Conservation (phyloP, 2,329 filamentous ascomycete genomes). For the Akanthomyces dipterigenus region DNA sequence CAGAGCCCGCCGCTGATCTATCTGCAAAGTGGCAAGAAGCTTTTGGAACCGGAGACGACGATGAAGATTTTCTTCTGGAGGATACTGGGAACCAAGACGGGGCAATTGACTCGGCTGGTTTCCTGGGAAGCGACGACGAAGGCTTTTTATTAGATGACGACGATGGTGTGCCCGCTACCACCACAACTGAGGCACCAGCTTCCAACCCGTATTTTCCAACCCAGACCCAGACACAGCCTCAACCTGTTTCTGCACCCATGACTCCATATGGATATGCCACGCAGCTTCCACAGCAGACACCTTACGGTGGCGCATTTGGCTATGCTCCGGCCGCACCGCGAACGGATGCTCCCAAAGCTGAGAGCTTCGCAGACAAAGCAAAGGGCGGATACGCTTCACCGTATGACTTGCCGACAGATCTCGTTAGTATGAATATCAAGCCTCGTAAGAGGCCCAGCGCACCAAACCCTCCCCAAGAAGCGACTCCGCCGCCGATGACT, state of each 20-base stretch:
- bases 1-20: constrained; percentile 52
- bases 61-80: constrained; percentile 56
- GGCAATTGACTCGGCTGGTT: constrained; percentile 54
- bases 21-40: constrained; percentile 80
- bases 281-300: constrained; percentile 16
- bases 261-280: constrained; percentile 7
- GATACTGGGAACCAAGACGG: constrained; percentile 39
- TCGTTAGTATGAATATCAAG: constrained; percentile 49
- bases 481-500: constrained; percentile 33
- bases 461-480: constrained; percentile 43
- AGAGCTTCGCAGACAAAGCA: constrained; percentile 85
- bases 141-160: constrained; percentile 72
- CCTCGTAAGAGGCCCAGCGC: constrained; percentile 59
- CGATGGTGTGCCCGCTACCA: constrained; percentile 26
- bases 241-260: constrained; percentile 10
- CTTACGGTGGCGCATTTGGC: constrained; percentile 25
- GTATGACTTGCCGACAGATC: constrained; percentile 89
- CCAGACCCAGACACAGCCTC: neutral
- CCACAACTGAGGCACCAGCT: neutral
- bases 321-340: constrained; percentile 19
- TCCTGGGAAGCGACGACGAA: constrained; percentile 78
- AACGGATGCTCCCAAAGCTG: constrained; percentile 50
- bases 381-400: constrained; percentile 92
- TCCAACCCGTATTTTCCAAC: constrained; percentile 14
- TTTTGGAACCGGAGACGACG: constrained; percentile 67